Percentiles rank a stretch among this genome's conserved stretches.
phyloP scores from a whole-genome alignment of 495 filamentous ascomycete genomes.

The Neurospora sp. region DNA sequence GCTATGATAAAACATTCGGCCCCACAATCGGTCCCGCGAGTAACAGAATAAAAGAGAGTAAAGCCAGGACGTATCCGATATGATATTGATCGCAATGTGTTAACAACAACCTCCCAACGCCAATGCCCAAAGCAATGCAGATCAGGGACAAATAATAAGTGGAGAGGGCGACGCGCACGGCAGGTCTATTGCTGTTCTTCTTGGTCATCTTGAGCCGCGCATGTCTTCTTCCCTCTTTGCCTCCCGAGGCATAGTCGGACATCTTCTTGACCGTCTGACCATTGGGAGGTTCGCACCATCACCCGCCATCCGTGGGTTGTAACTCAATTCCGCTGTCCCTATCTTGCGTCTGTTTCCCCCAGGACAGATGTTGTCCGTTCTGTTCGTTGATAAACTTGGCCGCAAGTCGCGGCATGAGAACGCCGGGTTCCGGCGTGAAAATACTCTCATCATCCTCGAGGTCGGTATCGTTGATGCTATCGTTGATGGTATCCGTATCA shows the following conservation, averaged over 20 bases:
- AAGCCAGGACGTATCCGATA: not conserved
- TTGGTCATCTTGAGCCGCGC: not conserved
- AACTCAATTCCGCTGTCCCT: conserved; percentile 46
- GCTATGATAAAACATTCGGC: not conserved
- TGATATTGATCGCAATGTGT: not conserved
- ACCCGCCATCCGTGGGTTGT: conserved; percentile 24
- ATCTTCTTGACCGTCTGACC: not conserved
- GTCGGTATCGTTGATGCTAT: conserved; percentile 9
- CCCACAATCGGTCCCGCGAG: not conserved
- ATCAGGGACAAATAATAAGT: not conserved
- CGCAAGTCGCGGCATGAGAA: conserved; percentile 4
- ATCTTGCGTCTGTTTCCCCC: conserved; percentile 34
- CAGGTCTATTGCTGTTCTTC: not conserved
- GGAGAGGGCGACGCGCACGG: not conserved
- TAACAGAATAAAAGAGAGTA: not conserved
- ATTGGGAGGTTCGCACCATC: conserved; percentile 3
- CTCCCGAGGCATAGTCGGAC: not conserved
- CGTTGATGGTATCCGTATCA: not conserved
- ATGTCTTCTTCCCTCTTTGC: not conserved
- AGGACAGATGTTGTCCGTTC: conserved; percentile 6
- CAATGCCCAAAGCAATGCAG: not conserved
- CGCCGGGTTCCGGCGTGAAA: conserved; percentile 11
- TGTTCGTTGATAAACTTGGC: conserved; percentile 1
- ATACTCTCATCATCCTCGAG: conserved; percentile 17
- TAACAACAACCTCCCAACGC: not conserved